Percentiles rank a stretch among this genome's conserved stretches.
Evolutionary conservation across 2,329 filamentous ascomycete genomes (phyloP).

Genomic region (Coleophoma eucalyptorum): DNA sequence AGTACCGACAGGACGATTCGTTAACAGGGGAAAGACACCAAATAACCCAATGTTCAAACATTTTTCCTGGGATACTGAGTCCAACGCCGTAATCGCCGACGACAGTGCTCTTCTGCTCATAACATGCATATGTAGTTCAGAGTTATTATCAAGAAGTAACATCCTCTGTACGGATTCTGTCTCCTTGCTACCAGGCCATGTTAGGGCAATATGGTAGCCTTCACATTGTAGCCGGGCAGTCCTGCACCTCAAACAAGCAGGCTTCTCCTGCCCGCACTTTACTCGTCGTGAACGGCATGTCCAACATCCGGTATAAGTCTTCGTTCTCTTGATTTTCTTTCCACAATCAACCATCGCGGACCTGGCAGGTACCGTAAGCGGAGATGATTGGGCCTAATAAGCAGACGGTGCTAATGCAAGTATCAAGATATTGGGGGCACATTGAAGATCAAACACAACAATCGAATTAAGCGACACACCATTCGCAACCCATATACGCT

Average conservation of each 20-base stretch:
- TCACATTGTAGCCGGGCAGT: conserved; percentile 25
- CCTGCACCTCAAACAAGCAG: conserved; percentile 29
- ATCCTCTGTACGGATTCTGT: neutral
- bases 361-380: too few species aligned
- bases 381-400: too few species aligned
- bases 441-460: too few species aligned
- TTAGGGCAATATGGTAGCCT: conserved; percentile 27
- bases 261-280: conserved; percentile 33
- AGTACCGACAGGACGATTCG: neutral
- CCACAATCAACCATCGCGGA: neutral
- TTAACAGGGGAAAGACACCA: neutral
- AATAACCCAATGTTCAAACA: neutral
- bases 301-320: conserved; percentile 31
- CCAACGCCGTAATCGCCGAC: neutral
- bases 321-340: conserved; percentile 15
- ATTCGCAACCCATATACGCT: too few species aligned
- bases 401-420: too few species aligned
- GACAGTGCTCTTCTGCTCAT: neutral
- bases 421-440: too few species aligned
- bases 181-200: conserved; percentile 17
- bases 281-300: conserved; percentile 33
- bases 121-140: neutral
- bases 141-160: neutral
- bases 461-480: too few species aligned
- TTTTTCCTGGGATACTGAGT: neutral